Percentiles rank a stretch among this genome's conserved stretches.
These are phyloP conservation scores for Zalaria sp. DNA, from an alignment of 2,329 filamentous ascomycete species.

Conservation along the genomic window DNA sequence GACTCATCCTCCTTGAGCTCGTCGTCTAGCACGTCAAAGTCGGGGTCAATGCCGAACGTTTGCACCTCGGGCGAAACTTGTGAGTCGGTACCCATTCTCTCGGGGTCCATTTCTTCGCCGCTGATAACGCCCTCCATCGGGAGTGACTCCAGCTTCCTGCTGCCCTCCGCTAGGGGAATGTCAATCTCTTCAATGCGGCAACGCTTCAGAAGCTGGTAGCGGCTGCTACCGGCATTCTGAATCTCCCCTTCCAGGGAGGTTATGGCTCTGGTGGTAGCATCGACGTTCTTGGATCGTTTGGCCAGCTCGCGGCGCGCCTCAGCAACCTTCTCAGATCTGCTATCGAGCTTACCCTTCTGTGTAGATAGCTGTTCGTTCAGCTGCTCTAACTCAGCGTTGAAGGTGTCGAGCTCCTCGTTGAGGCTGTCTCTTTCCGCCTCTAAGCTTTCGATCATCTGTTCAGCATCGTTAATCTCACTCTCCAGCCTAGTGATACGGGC, in stretches of 20 bases:
- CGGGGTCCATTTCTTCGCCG: slow-evolving; percentile 42
- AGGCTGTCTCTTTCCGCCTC: slow-evolving; percentile 60
- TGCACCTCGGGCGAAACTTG: slow-evolving; percentile 49
- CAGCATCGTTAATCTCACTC: slow-evolving; percentile 49
- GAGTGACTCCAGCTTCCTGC: slow-evolving; percentile 58
- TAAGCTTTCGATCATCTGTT: slow-evolving; percentile 55
- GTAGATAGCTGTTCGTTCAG: slow-evolving; percentile 59
- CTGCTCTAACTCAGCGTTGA: slow-evolving; percentile 63
- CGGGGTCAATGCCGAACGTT: slow-evolving; percentile 81
- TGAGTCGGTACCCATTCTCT: slow-evolving; percentile 82
- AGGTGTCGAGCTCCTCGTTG: slow-evolving; percentile 55
- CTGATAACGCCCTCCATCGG: slow-evolving; percentile 69
- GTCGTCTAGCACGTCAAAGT: slow-evolving; percentile 70
- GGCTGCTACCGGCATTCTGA: slow-evolving; percentile 69
- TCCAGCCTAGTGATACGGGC: slow-evolving; percentile 56
- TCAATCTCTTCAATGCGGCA: slow-evolving; percentile 91
- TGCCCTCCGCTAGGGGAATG: slow-evolving; percentile 63
- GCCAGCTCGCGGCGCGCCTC: slow-evolving; percentile 68
- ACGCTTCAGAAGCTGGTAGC: slow-evolving; percentile 71
- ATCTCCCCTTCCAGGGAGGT: slow-evolving; percentile 69
- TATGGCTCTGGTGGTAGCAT: slow-evolving; percentile 60
- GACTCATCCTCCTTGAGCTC: slow-evolving; percentile 67
- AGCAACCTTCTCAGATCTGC: slow-evolving; percentile 62
- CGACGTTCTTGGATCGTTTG: slow-evolving; percentile 72
- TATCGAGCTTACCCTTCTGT: slow-evolving; percentile 51